Percentiles rank a stretch among this genome's conserved stretches.
These are phyloP conservation scores for Tricholomella constricta DNA, from an alignment of 768 basidiomycete species.

Conservation along the genomic window DNA sequence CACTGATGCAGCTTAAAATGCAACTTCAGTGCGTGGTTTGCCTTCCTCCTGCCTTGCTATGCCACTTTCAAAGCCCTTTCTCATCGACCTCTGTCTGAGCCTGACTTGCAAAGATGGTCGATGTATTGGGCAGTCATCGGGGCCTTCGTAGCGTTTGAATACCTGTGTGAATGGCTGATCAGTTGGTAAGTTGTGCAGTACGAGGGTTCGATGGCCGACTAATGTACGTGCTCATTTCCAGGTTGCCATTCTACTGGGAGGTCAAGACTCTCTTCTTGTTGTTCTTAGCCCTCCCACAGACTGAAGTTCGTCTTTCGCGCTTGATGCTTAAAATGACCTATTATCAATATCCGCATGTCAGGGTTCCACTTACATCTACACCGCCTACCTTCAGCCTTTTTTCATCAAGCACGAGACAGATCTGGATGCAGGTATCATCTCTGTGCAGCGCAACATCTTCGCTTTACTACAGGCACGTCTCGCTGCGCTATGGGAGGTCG, in stretches of 20 bases:
- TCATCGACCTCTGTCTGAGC: constrained; percentile 50
- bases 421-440: constrained; percentile 58
- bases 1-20: constrained; percentile 21
- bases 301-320: constrained; percentile 45
- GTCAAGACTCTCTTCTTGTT: constrained; percentile 66
- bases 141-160: constrained; percentile 61
- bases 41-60: constrained; percentile 64
- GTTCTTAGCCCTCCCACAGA: constrained; percentile 70
- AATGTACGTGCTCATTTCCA: constrained; percentile 24
- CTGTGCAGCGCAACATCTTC: constrained; percentile 54
- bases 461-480: constrained; percentile 58
- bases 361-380: constrained; percentile 72
- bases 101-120: constrained; percentile 56
- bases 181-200: constrained; percentile 52
- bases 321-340: not conserved
- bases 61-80: constrained; percentile 69
- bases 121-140: constrained; percentile 70
- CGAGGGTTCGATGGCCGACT: constrained; percentile 3
- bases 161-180: constrained; percentile 61
- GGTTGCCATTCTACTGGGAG: constrained; percentile 82
- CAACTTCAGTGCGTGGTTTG: constrained; percentile 64
- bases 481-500: constrained; percentile 46
- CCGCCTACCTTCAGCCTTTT: constrained; percentile 62
- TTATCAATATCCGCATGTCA: constrained; percentile 26
- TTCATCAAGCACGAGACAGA: constrained; percentile 57